Evolutionary conservation across 345 rosid genomes (phyloP).

Genomic region (Brassica incana): DNA sequence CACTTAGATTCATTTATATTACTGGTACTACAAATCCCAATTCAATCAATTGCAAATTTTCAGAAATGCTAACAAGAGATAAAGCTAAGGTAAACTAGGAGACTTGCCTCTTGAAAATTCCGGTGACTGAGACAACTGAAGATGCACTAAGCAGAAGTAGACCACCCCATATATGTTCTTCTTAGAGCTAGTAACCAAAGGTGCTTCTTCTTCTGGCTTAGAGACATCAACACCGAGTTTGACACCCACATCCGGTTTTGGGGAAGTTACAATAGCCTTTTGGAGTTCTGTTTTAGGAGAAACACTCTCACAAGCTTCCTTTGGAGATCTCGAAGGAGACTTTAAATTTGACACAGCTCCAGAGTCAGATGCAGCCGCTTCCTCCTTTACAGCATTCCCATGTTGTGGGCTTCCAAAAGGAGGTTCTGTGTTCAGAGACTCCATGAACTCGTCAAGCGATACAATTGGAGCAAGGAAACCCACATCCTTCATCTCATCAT

Average conservation of each 20-base stretch:
- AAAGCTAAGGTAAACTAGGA: neutral
- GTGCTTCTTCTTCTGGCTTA: neutral
- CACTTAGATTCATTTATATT: neutral
- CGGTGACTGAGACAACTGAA: constrained; percentile 50
- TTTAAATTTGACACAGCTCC: constrained; percentile 14
- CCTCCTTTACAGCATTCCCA: constrained; percentile 38
- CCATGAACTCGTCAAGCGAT: constrained; percentile 94
- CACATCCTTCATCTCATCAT: constrained; percentile 74
- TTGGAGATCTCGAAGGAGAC: constrained; percentile 38
- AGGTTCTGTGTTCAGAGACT: constrained; percentile 86
- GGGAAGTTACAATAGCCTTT: constrained; percentile 28
- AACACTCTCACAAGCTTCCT: constrained; percentile 32
- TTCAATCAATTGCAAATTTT: neutral
- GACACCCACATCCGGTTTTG: constrained; percentile 4
- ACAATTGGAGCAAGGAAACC: constrained; percentile 97
- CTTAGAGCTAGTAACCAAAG: constrained; percentile 34
- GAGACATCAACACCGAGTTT: constrained; percentile 24
- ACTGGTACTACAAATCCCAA: neutral
- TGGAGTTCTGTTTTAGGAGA: constrained; percentile 37
- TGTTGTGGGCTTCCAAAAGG: constrained; percentile 61
- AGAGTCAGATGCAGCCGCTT: constrained; percentile 32
- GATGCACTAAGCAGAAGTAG: constrained; percentile 63
- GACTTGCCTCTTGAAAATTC: constrained; percentile 73
- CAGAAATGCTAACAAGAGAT: constrained; percentile 8
- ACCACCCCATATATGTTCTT: constrained; percentile 78